Base-by-base conservation (phyloP, 2,329 filamentous ascomycete genomes). In the Fusarium neocosmosporiellum region DNA sequence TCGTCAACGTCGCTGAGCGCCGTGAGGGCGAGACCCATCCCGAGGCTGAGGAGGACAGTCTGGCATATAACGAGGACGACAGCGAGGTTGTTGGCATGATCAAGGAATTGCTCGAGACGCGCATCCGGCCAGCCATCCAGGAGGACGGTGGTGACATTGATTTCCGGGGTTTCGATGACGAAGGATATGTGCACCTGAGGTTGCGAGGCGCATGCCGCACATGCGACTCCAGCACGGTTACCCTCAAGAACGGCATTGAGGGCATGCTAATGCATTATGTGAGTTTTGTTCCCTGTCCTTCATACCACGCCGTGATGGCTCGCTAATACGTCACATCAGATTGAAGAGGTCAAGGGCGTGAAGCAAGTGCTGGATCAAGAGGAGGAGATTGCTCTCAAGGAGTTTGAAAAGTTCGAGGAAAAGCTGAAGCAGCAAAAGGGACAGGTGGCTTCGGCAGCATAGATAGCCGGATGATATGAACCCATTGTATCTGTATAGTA, bases 111-210 rank as follows among this genome's bases (percentile, higher is more conserved):
- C 87, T 99, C 37, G 96, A 99, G 83, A 99, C 96, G 29, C 89
- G 96, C 70, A 98, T 99, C 79, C 89, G 96, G 48, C 96, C 96
- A 1, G 94, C 96, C 1, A 99, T 99, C 71, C 96, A 98, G 82
- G 96, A 98, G 81, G 96, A 99, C 76, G 96, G 96, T 55, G 96
- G 96, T 53, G 96, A 99, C 81, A 98, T 99, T 78, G 96, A 99
- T 82, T 97, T 96, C 81, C 88, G 94, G 20, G 96, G 96, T 1
- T 98, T 98, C 78, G 89, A 95, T 75, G 89, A 95, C 74, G 89
- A 84, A 36, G 96, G 96, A 0, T 89, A 92, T 71, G 96, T 98
- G n/a, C 81, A 90, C 77, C 81, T 98, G 78, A 98, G 98, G 87
- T 84, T 99, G 77, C 88, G 96, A 57, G 96, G 96, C 18, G 96